A percentile compares a stretch with the other conserved stretches of the same genome.
phyloP scores from a whole-genome alignment of 148 eudicot genomes.

The Vaccinium macrocarpon region DNA sequence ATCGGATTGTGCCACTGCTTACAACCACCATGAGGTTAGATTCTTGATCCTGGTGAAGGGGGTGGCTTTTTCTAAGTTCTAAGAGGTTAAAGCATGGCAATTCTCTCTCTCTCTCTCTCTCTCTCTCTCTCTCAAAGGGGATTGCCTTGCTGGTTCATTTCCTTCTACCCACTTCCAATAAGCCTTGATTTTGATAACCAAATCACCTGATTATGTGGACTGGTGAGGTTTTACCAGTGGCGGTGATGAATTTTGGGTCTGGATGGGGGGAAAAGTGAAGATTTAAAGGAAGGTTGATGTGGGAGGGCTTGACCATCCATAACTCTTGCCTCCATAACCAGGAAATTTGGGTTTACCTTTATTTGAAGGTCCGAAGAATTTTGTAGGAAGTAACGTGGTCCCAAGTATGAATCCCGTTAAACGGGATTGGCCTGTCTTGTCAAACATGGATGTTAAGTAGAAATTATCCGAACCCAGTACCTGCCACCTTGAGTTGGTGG shows the following conservation, averaged over 20 bases:
- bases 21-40: slow-evolving; percentile 44
- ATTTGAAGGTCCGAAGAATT: neutral
- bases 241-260: neutral
- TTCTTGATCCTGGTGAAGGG: neutral
- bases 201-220: neutral
- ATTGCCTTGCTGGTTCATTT: neutral
- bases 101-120: slow-evolving; percentile 6
- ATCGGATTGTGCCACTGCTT: slow-evolving; percentile 28
- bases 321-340: neutral
- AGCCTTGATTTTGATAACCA: neutral
- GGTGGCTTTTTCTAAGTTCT: neutral
- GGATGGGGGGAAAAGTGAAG: neutral
- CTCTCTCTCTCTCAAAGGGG: neutral
- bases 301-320: neutral
- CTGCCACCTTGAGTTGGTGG: slow-evolving; percentile 5
- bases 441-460: neutral
- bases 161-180: neutral
- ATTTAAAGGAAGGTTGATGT: neutral
- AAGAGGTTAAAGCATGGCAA: neutral
- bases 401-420: neutral
- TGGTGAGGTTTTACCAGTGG: neutral
- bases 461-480: neutral
- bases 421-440: neutral
- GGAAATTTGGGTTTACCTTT: neutral
- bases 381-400: neutral